Evolutionary conservation across 2,329 filamentous ascomycete genomes (phyloP).

Genomic region (Penicillium nordicum): DNA sequence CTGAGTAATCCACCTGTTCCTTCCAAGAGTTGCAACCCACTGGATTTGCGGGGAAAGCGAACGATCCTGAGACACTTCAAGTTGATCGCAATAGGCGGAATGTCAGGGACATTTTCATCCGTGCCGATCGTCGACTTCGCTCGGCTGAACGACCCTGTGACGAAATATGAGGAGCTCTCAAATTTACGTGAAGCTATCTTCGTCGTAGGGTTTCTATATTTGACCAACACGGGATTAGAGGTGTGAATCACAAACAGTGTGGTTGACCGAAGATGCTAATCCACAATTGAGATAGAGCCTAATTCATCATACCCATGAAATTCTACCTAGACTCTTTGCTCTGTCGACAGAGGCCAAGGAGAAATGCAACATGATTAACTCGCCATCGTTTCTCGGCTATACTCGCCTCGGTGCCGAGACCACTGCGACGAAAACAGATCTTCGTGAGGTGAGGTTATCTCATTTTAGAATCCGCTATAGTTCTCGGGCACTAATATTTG

Average conservation of each 20-base stretch:
- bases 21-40: too few species aligned
- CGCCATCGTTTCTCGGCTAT: slow-evolving; percentile 33
- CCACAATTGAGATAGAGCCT: slow-evolving; percentile 15
- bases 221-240: slow-evolving; percentile 36
- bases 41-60: slow-evolving; percentile 1
- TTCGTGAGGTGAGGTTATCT: slow-evolving; percentile 28
- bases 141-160: slow-evolving; percentile 23
- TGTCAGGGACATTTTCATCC: slow-evolving; percentile 28
- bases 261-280: not conserved
- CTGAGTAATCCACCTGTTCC: slow-evolving; percentile 2
- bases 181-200: slow-evolving; percentile 35
- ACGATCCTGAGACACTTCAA: not conserved
- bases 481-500: not conserved
- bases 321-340: slow-evolving; percentile 26
- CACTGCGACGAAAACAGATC: slow-evolving; percentile 30
- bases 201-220: slow-evolving; percentile 35
- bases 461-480: not conserved
- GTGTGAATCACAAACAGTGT: slow-evolving; percentile 10
- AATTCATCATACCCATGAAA: slow-evolving; percentile 21
- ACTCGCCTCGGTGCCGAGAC: slow-evolving; percentile 36
- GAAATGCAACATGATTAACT: slow-evolving; percentile 33
- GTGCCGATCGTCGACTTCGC: slow-evolving; percentile 32
- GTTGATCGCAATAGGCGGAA: slow-evolving; percentile 7
- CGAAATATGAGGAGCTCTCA: slow-evolving; percentile 23
- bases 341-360: slow-evolving; percentile 28